Base-by-base conservation (phyloP, 2,329 filamentous ascomycete genomes). In the Aspergillus caelatus region DNA sequence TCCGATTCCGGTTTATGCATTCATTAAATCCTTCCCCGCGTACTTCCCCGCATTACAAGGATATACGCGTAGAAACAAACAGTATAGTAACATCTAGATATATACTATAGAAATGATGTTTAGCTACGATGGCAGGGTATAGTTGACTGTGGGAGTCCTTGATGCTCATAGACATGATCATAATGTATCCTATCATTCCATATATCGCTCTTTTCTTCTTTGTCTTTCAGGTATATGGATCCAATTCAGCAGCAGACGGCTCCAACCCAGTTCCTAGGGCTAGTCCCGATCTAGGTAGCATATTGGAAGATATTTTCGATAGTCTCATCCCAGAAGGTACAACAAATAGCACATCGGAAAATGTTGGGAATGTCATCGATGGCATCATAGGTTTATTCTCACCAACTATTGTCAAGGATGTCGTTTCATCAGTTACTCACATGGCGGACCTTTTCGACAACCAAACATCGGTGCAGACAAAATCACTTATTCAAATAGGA, bases 121-220 rank as follows among this genome's bases (percentile, higher is more conserved):
- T 10, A 41, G 3, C 0, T 1, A 3, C 7, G 0, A 41, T 9
- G 7, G 7, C 0, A 41, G 16, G 39, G 8, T 41, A 9, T n/a
- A n/a, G 16, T 41, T 41, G 2, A 4, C 36, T 10, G n/a, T 8
- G 7, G 36, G 16, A 8, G 16, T 8, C 19, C 8, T 19, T 41
- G 16, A 19, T 41, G 36, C 1, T 2, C 16, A 41, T 19, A 19
- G 2, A 0, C 14, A 41, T 19, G 16, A 19, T 19, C 39, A 41
- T 7, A 41, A 41, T 41, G 39, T 41, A 41, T 41, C 3, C 16
- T 7, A 41, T n/a, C 39, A 41, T 41, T 19, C 9, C 16, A 41
- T 41, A 9, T 9, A 16, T 19, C 6, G 3, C 16, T 41, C 16
- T 41, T 7, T 41, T 41, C 3, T 1, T 41, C 16, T 41, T 41